Evolutionary conservation across 306 rosid genomes (phyloP).

Genomic region (Begonia fuchsioides): DNA sequence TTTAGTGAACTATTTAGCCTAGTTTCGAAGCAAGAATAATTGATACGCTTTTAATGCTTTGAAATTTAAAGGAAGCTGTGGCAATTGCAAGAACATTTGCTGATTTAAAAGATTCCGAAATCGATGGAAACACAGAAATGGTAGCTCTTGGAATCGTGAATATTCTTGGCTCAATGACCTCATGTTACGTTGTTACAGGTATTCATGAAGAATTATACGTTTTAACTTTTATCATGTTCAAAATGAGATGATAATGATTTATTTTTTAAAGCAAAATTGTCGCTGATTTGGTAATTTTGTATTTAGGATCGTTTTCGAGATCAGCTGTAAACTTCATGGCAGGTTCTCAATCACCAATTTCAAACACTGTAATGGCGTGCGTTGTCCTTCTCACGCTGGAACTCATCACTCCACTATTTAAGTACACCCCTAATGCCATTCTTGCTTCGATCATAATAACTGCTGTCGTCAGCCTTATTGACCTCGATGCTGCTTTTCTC

Average conservation of each 20-base stretch:
- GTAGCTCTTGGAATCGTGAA: conserved; percentile 86
- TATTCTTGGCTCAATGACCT: conserved; percentile 71
- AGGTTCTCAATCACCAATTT: conserved; percentile 64
- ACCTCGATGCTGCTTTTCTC: conserved; percentile 32
- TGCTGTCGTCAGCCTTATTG: conserved; percentile 39
- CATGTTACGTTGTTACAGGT: conserved; percentile 70
- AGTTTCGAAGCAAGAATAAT: too few relatives aligned
- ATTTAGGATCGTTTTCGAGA: conserved; percentile 84
- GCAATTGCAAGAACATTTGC: conserved; percentile 96
- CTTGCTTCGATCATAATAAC: conserved; percentile 64
- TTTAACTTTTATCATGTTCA: background rate
- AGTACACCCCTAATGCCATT: conserved; percentile 83
- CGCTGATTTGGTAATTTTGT: too few relatives aligned
- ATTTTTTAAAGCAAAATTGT: too few relatives aligned
- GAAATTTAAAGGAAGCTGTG: conserved; percentile 54
- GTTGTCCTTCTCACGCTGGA: conserved; percentile 45
- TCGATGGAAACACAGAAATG: conserved; percentile 92
- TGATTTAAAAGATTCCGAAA: conserved; percentile 48
- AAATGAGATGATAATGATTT: conserved; percentile 2
- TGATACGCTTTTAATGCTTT: too few relatives aligned
- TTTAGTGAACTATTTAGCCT: too few relatives aligned
- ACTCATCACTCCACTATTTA: conserved; percentile 60
- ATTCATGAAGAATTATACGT: background rate
- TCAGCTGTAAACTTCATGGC: conserved; percentile 85
- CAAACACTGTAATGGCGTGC: conserved; percentile 65